A percentile compares a stretch with the other conserved stretches of the same genome.
Evolutionary conservation across 805 yeast species (phyloP).

Genomic region (Candida qinlingensis): DNA sequence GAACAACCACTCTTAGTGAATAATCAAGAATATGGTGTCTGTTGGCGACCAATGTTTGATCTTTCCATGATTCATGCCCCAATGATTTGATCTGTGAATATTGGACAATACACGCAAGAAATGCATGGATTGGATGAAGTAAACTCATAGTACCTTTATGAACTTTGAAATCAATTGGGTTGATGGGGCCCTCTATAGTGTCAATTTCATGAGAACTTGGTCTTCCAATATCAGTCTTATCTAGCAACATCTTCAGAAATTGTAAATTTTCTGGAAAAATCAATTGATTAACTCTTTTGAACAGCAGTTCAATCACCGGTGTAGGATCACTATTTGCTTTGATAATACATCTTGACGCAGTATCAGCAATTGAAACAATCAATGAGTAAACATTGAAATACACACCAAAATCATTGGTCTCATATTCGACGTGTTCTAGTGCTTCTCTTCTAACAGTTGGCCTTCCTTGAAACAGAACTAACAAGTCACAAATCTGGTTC

Average conservation of each 20-base stretch:
- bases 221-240: conserved; percentile 10
- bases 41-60: conserved; percentile 4
- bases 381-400: conserved; percentile 44
- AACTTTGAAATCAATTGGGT: conserved; percentile 37
- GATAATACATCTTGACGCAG: conserved; percentile 41
- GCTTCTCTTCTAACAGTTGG: conserved; percentile 73
- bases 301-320: conserved; percentile 6
- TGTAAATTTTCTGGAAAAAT: neutral
- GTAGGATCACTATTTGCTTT: conserved; percentile 1
- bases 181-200: conserved; percentile 21
- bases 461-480: conserved; percentile 69
- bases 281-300: conserved; percentile 7
- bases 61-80: conserved; percentile 2
- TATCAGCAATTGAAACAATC: conserved; percentile 56
- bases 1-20: conserved; percentile 70
- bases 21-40: conserved; percentile 39
- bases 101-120: conserved; percentile 67
- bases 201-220: conserved; percentile 12
- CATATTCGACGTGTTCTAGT: conserved; percentile 83
- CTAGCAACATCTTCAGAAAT: neutral
- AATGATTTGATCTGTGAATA: conserved; percentile 25
- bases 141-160: conserved; percentile 53
- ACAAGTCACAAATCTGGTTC: conserved; percentile 57
- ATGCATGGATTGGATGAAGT: conserved; percentile 76
- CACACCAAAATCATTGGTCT: conserved; percentile 59